Conservation (phyloP, 257 asterid species). For the Plantago elongata region DNA sequence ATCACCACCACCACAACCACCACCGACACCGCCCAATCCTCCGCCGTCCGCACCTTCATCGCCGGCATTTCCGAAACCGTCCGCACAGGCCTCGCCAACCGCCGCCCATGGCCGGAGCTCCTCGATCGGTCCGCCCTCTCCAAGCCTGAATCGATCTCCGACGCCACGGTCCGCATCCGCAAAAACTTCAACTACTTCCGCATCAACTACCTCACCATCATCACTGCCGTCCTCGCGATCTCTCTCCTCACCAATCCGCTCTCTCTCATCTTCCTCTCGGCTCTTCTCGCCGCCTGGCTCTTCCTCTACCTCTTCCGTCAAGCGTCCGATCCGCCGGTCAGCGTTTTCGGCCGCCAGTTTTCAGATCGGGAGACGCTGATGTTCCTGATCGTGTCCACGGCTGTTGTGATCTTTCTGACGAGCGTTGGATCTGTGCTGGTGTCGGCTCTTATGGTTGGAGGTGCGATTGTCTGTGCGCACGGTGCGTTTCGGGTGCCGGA, state of each 20-base stretch:
- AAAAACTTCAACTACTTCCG: conserved; percentile 56
- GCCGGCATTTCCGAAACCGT: conserved; percentile 35
- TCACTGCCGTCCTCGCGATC: conserved; percentile 45
- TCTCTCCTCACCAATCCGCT: conserved; percentile 51
- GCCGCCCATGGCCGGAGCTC: conserved; percentile 68
- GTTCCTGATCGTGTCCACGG: conserved; percentile 29
- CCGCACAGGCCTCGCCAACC: conserved; percentile 43
- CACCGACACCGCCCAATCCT: conserved; percentile 16
- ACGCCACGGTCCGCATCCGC: conserved; percentile 55
- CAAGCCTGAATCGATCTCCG: conserved; percentile 56
- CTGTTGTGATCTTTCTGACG: conserved; percentile 46
- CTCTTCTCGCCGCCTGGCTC: conserved; percentile 57
- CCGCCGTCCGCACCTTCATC: conserved; percentile 46
- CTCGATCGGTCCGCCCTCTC: conserved; percentile 52
- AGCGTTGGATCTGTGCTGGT: conserved; percentile 63
- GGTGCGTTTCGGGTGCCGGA: conserved; percentile 66
- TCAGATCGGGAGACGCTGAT: conserved; percentile 52
- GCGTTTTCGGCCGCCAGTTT: conserved; percentile 49
- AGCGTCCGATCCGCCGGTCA: conserved; percentile 51
- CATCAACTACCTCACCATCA: conserved; percentile 41
- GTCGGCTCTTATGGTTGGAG: conserved; percentile 54
- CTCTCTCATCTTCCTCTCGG: conserved; percentile 44
- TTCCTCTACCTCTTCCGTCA: conserved; percentile 61
- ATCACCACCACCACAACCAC: conserved; percentile 12
- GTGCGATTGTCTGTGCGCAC: conserved; percentile 46